Evolutionary conservation across 805 yeast genomes (phyloP), one percentile per base, ranked within the genome.

Genomic region (Cyberlindnera sargentensis): DNA sequence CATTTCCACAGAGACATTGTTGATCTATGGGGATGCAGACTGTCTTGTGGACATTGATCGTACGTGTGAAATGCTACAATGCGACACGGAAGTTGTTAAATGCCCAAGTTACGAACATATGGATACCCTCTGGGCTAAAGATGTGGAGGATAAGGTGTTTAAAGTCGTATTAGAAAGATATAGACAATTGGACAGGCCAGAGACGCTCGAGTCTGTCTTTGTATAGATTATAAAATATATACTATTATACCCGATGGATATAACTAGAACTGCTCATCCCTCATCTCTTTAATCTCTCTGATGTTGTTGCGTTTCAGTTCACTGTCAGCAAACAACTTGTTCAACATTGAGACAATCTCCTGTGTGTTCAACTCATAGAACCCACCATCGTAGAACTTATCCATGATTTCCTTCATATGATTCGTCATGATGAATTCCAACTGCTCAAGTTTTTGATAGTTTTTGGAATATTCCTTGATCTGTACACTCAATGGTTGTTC

Each of bases 71-170:
- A 81, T 78, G 46, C 66, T 86, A 86, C 0, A 52, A 32, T 61
- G 57, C 25, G 46, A 48, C 1, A 47, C 53, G 15, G 42, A 52
- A 3, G 58, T 69, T 0, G 63, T 72, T 5, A 78, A 81, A 0
- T 70, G 83, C 0, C 66, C 63, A 0, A 66, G 64, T 7, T 84
- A 84, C 57, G 95, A 86, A 60, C 95, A 86, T 58, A 72, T 86
- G 67, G 95, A 86, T 55, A 76, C 85, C 35, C 55, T 86, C 9
- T 86, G 95, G 95, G 90, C 86, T 4, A 53, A 66, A 3, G 78
- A 81, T 45, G 86, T 80, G 4, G 69, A 60, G 6, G 49, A 53
- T 10, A 46, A 42, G 9, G 73, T 70, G 0, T 66, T 72, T 34
- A 25, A 32, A 2, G 61, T 58, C 3, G 73, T 78, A 44, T 70